phyloP scores from a whole-genome alignment of 768 basidiomycete species.

The Exidia glandulosa region DNA sequence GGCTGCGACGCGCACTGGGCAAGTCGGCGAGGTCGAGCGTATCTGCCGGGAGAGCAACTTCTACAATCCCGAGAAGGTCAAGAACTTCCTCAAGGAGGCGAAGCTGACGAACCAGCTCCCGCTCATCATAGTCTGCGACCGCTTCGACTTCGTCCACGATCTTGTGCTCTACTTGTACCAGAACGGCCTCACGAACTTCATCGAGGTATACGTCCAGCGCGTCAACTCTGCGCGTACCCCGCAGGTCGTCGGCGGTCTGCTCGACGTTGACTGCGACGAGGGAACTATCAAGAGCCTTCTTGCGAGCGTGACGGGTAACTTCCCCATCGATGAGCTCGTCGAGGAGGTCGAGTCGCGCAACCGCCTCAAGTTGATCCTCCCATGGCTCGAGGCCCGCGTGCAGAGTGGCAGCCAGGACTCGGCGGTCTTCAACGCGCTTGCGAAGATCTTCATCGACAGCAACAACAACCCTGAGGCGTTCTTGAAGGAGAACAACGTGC shows the following conservation, averaged over 20 bases:
- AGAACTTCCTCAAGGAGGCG: constrained; percentile 99
- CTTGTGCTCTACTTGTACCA: constrained; percentile 97
- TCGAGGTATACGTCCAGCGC: constrained; percentile 98
- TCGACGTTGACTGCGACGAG: constrained; percentile 98
- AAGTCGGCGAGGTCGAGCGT: constrained; percentile 97
- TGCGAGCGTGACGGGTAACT: constrained; percentile 88
- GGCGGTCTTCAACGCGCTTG: constrained; percentile 91
- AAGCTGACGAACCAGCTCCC: constrained; percentile 94
- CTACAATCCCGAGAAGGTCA: constrained; percentile 99
- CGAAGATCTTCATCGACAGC: constrained; percentile 97
- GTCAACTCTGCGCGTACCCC: constrained; percentile 97
- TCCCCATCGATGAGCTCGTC: constrained; percentile 96
- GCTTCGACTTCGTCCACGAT: constrained; percentile 99
- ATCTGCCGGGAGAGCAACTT: constrained; percentile 95
- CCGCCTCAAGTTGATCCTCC: constrained; percentile 89
- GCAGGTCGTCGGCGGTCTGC: constrained; percentile 89
- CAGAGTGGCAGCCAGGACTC: constrained; percentile 90
- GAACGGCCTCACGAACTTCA: constrained; percentile 91
- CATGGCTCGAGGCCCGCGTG: constrained; percentile 92
- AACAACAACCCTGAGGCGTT: constrained; percentile 97
- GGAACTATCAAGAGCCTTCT: constrained; percentile 89
- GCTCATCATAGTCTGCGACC: constrained; percentile 98
- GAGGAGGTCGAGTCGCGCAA: constrained; percentile 96
- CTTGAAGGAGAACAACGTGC: constrained; percentile 95
- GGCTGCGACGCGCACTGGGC: constrained; percentile 94